A percentile compares a stretch with the other conserved stretches of the same genome.
phyloP scores from a whole-genome alignment of 768 basidiomycete genomes.

The Cystobasidiopsis lactophilus region DNA sequence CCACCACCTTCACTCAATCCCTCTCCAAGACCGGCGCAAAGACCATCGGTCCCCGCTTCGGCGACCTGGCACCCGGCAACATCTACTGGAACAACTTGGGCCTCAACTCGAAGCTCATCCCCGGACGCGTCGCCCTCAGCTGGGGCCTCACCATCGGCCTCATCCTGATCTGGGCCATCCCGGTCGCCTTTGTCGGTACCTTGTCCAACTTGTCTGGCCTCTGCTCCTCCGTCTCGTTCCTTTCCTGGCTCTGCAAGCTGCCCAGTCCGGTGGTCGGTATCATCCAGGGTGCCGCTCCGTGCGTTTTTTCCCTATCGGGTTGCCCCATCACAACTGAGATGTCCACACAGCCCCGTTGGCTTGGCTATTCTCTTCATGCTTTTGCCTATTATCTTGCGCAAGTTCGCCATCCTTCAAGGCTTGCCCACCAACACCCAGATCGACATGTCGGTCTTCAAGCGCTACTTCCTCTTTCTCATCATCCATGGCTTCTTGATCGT shows the following conservation, averaged over 20 bases:
- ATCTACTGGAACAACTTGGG: slow-evolving; percentile 80
- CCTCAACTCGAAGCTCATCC: slow-evolving; percentile 70
- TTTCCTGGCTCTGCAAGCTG: slow-evolving; percentile 61
- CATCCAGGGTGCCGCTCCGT: slow-evolving; percentile 39
- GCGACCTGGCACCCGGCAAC: slow-evolving; percentile 67
- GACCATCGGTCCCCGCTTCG: slow-evolving; percentile 45
- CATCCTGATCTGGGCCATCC: slow-evolving; percentile 72
- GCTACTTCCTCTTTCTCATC: slow-evolving; percentile 68
- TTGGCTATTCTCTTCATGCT: slow-evolving; percentile 82
- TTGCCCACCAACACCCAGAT: slow-evolving; percentile 62
- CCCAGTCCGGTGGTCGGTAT: slow-evolving; percentile 38
- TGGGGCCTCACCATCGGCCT: slow-evolving; percentile 56
- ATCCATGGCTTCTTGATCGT: slow-evolving; percentile 77
- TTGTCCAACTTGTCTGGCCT: slow-evolving; percentile 60
- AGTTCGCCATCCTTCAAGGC: slow-evolving; percentile 67
- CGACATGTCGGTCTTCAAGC: slow-evolving; percentile 74
- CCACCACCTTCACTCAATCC: slow-evolving; percentile 36
- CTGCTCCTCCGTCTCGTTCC: slow-evolving; percentile 42
- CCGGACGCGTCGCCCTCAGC: slow-evolving; percentile 41
- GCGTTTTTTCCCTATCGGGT: neutral
- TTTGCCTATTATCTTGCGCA: slow-evolving; percentile 55
- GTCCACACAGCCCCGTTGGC: slow-evolving; percentile 33
- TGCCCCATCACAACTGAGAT: no score
- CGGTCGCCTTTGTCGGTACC: slow-evolving; percentile 31
- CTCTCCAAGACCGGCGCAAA: neutral